Base-by-base conservation (phyloP, 768 basidiomycete species). In the Russula earlei region DNA sequence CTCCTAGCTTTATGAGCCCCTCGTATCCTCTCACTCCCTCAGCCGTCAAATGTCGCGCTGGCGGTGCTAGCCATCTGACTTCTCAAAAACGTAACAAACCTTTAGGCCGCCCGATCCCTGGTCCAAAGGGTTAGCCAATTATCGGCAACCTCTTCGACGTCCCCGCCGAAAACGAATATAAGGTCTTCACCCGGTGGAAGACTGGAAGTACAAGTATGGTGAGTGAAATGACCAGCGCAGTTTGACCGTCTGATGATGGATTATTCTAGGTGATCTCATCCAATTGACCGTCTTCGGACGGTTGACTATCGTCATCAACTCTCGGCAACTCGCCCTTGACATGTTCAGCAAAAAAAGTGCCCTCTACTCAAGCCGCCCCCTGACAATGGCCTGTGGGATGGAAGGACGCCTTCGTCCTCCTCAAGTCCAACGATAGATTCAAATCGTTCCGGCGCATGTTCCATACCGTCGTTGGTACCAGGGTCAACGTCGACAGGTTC, bases 301-400 rank as follows among this genome's bases (percentile, higher is more conserved):
- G 19, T 61, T 59, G 2, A 54, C 65, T 4, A 55, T 67, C 42
- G 59, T 67, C 40, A 58, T 67, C 27, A 65, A 65, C 51, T 63
- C 64, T 7, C 55, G 55, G 1, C 37, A 63, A 42, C 37, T 57
- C 3, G 61, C 63, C 7, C 46, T 49, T 14, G 64, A 67, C 0
- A 62, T 67, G 25, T 56, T 67, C 4, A 61, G 65, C 52, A 64
- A 64, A 49, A 67, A 67, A 46, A 64, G 66, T 36, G 54, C 59
- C 8, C 59, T 66, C 12, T 65, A 67, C 61, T 67, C 62, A 11
- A 58, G 56, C 42, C 52, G 60, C 34, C 63, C 65, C n/a, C 47
- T 64, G 2, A 54, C 61, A 6, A 65, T 62, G 62, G 62, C 62
- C 1, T 61, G 60, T 9, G 62, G 62, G 62, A 17, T 61, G 59